These are phyloP conservation scores for Colletotrichum viniferum DNA, from an alignment of 2,329 filamentous ascomycete species.

Conservation along the genomic window DNA sequence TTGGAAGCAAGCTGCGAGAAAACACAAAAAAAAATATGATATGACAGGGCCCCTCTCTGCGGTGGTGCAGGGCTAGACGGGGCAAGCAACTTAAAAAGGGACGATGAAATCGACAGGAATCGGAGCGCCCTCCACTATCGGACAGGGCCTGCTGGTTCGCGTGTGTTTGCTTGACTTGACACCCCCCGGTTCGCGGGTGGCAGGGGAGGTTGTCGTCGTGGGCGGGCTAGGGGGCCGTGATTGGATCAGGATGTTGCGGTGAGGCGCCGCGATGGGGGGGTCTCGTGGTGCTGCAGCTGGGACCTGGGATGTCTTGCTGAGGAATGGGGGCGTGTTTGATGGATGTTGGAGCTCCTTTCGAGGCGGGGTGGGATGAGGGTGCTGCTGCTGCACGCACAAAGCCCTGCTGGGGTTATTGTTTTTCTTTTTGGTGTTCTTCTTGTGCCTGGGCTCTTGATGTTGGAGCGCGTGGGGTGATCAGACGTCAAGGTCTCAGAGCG, in stretches of 20 bases:
- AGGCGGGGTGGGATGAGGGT: background rate
- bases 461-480: conserved; percentile 4
- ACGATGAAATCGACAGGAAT: conserved; percentile 5
- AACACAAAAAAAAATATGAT: background rate
- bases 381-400: background rate
- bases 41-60: background rate
- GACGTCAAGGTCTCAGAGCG: background rate
- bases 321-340: conserved; percentile 5
- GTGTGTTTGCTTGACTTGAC: background rate
- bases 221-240: conserved; percentile 6
- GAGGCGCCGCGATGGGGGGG: conserved; percentile 8
- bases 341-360: background rate
- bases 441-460: background rate
- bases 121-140: background rate
- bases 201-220: conserved; percentile 17
- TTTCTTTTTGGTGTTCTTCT: background rate
- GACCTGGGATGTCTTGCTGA: conserved; percentile 22
- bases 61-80: conserved; percentile 1
- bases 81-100: background rate
- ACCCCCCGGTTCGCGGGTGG: conserved; percentile 9
- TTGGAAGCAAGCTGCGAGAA: background rate
- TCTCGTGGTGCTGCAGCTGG: conserved; percentile 18
- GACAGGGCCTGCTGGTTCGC: background rate
- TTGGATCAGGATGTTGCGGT: conserved; percentile 22
- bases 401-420: background rate